Conservation (phyloP, 768 basidiomycete species). For the Macrolepiota fuliginosa region DNA sequence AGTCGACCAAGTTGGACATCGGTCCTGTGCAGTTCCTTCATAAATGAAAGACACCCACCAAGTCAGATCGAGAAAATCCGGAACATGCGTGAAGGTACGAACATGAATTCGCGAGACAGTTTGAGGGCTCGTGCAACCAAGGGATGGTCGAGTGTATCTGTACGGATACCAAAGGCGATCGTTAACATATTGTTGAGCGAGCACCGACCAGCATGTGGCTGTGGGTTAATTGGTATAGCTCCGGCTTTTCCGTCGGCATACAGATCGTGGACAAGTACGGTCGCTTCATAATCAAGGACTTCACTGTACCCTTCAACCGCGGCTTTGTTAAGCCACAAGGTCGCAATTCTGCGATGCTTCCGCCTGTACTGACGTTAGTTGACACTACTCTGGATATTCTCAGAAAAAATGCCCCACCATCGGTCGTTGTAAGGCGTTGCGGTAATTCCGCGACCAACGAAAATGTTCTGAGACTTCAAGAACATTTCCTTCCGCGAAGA, state of each 20-base stretch:
- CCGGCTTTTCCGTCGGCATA: constrained; percentile 32
- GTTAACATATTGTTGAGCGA: constrained; percentile 44
- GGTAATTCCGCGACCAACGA: constrained; percentile 41
- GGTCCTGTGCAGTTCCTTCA: constrained; percentile 41
- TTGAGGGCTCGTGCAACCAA: constrained; percentile 32
- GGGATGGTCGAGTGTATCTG: constrained; percentile 33
- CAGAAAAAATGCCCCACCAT: constrained; percentile 25
- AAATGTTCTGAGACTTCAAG: constrained; percentile 43
- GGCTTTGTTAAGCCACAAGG: constrained; percentile 26
- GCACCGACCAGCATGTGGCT: constrained; percentile 36
- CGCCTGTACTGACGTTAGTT: constrained; percentile 24
- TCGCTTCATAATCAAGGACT: constrained; percentile 38
- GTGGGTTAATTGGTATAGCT: constrained; percentile 32
- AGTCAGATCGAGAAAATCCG: neutral
- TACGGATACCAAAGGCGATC: constrained; percentile 40
- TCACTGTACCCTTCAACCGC: constrained; percentile 34
- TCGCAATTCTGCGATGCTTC: constrained; percentile 40
- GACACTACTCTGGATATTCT: neutral
- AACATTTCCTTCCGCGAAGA: constrained; percentile 44
- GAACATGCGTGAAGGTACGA: constrained; percentile 14
- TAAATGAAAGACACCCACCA: no score
- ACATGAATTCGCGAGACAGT: constrained; percentile 45
- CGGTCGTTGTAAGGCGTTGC: constrained; percentile 40
- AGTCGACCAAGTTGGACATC: constrained; percentile 43
- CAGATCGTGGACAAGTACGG: constrained; percentile 34